These are phyloP conservation scores for Coprinopsis marcescibilis DNA, from an alignment of 768 basidiomycete genomes.

Conservation along the genomic window DNA sequence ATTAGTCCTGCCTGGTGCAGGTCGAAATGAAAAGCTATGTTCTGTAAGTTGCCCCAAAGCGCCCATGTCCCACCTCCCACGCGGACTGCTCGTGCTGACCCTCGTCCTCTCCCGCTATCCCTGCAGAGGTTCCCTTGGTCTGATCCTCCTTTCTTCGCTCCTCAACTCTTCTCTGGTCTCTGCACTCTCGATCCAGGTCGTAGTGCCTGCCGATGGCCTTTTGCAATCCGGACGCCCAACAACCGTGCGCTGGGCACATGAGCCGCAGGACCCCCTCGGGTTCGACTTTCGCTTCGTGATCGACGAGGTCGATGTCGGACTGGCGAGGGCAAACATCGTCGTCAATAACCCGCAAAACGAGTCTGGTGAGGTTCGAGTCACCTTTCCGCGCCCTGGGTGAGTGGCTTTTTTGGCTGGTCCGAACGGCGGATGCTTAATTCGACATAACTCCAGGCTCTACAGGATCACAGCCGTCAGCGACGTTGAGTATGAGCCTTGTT, in stretches of 20 bases:
- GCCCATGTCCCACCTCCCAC: neutral
- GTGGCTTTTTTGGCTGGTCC: neutral
- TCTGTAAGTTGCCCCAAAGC: neutral
- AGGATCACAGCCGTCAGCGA: conserved; percentile 5
- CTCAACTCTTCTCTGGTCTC: neutral
- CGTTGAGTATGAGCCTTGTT: neutral
- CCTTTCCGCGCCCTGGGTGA: conserved; percentile 6
- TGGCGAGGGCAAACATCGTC: conserved; percentile 5
- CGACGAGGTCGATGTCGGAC: neutral
- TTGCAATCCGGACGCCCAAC: neutral
- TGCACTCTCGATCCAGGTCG: neutral
- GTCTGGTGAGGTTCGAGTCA: neutral
- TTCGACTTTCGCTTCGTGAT: conserved; percentile 10
- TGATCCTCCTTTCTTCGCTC: neutral
- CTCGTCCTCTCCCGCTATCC: neutral
- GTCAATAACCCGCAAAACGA: neutral
- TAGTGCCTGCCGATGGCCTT: neutral
- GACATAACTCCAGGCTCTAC: neutral
- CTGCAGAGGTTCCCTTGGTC: neutral
- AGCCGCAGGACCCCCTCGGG: conserved; percentile 2
- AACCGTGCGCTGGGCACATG: conserved; percentile 1
- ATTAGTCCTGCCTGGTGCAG: conserved; percentile 3
- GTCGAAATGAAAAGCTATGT: conserved; percentile 1
- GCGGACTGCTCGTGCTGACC: neutral
- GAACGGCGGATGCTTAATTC: neutral